These are phyloP conservation scores for Pugionium dolabratum DNA, from an alignment of 345 rosid genomes.

Conservation along the genomic window DNA sequence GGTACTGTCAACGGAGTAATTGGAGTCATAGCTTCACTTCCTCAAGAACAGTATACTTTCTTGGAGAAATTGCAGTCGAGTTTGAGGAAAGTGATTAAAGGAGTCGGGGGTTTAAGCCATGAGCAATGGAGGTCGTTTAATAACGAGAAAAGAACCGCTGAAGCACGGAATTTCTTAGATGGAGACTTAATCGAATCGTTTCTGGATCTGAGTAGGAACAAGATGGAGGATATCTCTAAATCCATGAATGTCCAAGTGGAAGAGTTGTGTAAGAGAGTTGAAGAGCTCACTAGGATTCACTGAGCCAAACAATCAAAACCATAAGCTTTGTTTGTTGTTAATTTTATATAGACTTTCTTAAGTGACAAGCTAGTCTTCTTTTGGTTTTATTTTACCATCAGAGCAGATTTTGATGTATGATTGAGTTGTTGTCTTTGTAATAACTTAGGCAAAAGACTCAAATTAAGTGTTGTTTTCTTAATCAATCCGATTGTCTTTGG, in stretches of 20 bases:
- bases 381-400: slow-evolving; percentile 18
- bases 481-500: slow-evolving; percentile 5
- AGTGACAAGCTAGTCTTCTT: slow-evolving; percentile 12
- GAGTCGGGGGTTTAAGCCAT: slow-evolving; percentile 94
- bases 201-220: slow-evolving; percentile 73
- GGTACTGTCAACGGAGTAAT: slow-evolving; percentile 91
- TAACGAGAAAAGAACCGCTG: slow-evolving; percentile 85
- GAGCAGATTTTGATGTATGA: slow-evolving; percentile 17
- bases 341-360: slow-evolving; percentile 13
- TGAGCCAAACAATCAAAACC: slow-evolving; percentile 39
- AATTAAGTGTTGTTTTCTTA: slow-evolving; percentile 4
- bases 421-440: slow-evolving; percentile 19
- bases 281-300: slow-evolving; percentile 91
- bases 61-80: slow-evolving; percentile 81
- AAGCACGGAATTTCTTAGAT: slow-evolving; percentile 84
- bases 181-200: slow-evolving; percentile 92
- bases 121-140: slow-evolving; percentile 98
- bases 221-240: slow-evolving; percentile 88
- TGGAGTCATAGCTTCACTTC: slow-evolving; percentile 94
- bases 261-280: slow-evolving; percentile 89
- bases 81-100: slow-evolving; percentile 88
- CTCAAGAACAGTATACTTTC: slow-evolving; percentile 72
- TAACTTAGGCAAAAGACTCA: slow-evolving; percentile 13
- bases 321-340: slow-evolving; percentile 6
- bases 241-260: slow-evolving; percentile 70